Evolutionary conservation across 805 yeast genomes (phyloP), one percentile per base, ranked within the genome.

Genomic region (Phaffomyces antillensis): DNA sequence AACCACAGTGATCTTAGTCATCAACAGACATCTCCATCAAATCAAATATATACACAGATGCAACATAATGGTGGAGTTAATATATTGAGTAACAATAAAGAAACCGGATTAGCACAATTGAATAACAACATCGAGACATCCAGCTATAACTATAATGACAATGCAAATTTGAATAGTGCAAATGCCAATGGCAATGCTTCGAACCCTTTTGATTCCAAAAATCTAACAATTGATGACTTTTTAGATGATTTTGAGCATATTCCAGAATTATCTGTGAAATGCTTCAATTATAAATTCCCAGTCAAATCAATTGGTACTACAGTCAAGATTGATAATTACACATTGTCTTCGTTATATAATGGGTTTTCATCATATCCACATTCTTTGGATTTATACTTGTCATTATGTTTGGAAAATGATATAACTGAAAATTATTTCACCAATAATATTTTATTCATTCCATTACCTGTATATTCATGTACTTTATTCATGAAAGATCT

Each of bases 161-260:
- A 28, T 10, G 7, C 30, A 28, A 9, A 28, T 11, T 28, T 28
- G 11, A 8, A 28, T 26, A 9, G 9, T 28, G 10, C 15, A 8
- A 28, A 28, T 28, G 11, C 13, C 13, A 28, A 28, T 28, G 30
- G 30, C 6, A 3, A 28, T 28, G 13, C 23, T 20, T 20, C 30
- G 3, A 11, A 28, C 4, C 11, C 30, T 10, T 28, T 13, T 28
- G 17, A 20, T 20, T 32, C n/a, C 23, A 32, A 34, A 35, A 51
- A 55, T 4, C 62, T 59, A 12, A 39, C 42, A 0, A 45, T 58
- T 34, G 55, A 51, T 5, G 59, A 58, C 30, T 54, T 56, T 38
- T 52, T 56, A 16, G 31, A 37, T 13, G 62, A 58, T 43, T 56
- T 53, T 38, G 61, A 57, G 39, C 57, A 57, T 2, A 15, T 32